Evolutionary conservation across 495 filamentous ascomycete genomes (phyloP), one percentile per base, ranked within the genome.

Genomic region (Xeromyces bisporus): DNA sequence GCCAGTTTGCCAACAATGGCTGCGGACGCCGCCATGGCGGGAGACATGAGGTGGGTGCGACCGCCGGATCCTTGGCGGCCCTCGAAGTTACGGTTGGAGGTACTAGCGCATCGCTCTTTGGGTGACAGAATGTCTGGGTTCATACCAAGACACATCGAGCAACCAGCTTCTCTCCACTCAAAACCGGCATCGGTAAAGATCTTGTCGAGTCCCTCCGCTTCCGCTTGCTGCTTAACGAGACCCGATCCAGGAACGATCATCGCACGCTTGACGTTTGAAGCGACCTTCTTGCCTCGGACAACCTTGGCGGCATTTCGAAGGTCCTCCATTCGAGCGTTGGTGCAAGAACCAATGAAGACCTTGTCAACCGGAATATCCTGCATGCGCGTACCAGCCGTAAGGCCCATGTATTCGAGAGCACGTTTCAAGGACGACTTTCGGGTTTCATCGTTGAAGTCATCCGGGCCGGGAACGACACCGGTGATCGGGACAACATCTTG

Each of bases 71-170:
- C 89, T 60, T 97, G 89, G 41, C 89, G 75, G 29, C 89, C 89
- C 55, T 96, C 89, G 43, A 96, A 97, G 47, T 97, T 97, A 39
- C 89, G 81, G 61, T 97, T 96, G 42, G 79, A 87, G 36, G 89
- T 97, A 50, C 75, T 82, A 23, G 89, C 89, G 45, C 89, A 97
- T 34, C 89, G 73, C 60, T 97, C 89, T 47, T 76, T 70, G 26
- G 89, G 89, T 2, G 81, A 73, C n/a, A 96, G 70, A 42, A 97
- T 93, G 55, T 97, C 89, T 0, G 89, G 85, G 63, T 97, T 97
- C 89, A 97, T 97, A 52, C 89, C 89, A 17, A 97, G 69, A 44
- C 89, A 97, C 89, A 97, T 97, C 32, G 78, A 86, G 64, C 89
- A 97, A 26, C 89, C 89, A 35, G 89, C 89, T 66, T 97, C 89